A percentile compares a stretch with the other conserved stretches of the same genome.
Evolutionary conservation across 768 basidiomycete genomes (phyloP).

Genomic region (Tulasnella sp.): DNA sequence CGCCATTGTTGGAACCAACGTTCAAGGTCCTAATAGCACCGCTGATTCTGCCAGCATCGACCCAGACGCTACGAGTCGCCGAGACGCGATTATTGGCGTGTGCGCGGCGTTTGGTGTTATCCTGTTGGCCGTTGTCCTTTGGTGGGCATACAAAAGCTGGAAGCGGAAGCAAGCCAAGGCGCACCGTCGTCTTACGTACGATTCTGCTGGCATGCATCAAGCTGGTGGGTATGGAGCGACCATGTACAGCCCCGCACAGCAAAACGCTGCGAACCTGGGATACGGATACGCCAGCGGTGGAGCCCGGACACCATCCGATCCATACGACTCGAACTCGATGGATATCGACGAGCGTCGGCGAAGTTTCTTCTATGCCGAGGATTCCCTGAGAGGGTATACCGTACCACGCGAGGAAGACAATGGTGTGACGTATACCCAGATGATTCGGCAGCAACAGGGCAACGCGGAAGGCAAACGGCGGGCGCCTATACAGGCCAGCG

Average conservation of each 20-base stretch:
- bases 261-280: slow-evolving; percentile 27
- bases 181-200: slow-evolving; percentile 49
- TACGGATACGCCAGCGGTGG: background rate
- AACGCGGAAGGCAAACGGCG: slow-evolving; percentile 25
- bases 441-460: slow-evolving; percentile 31
- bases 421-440: slow-evolving; percentile 19
- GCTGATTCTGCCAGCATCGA: slow-evolving; percentile 21
- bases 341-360: slow-evolving; percentile 16
- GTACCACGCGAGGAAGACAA: slow-evolving; percentile 24
- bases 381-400: slow-evolving; percentile 52
- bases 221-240: slow-evolving; percentile 15
- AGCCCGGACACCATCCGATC: background rate
- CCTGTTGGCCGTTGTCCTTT: slow-evolving; percentile 55
- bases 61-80: slow-evolving; percentile 30
- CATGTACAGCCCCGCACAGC: slow-evolving; percentile 17
- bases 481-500: slow-evolving; percentile 42
- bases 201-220: slow-evolving; percentile 15
- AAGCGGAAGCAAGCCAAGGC: slow-evolving; percentile 54
- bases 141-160: slow-evolving; percentile 56
- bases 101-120: slow-evolving; percentile 71
- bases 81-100: slow-evolving; percentile 86
- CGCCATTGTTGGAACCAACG: slow-evolving; percentile 16
- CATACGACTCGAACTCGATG: slow-evolving; percentile 2
- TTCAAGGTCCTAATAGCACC: slow-evolving; percentile 15
- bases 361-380: slow-evolving; percentile 81